phyloP scores from a whole-genome alignment of 2,329 filamentous ascomycete genomes.

The Monosporascus sp. region DNA sequence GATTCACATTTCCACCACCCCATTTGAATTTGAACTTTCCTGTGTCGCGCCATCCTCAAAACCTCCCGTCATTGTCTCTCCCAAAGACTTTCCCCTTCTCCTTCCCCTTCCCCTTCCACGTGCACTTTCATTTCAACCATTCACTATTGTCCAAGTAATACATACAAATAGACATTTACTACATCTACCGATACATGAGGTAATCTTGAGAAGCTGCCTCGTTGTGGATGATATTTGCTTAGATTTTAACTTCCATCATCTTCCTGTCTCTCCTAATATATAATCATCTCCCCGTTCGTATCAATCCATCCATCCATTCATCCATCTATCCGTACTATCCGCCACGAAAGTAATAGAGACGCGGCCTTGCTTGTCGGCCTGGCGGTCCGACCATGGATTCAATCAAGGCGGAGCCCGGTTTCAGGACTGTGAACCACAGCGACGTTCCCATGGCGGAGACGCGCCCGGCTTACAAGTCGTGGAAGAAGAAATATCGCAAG shows the following conservation, averaged over 20 bases:
- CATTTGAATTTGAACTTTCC: no score
- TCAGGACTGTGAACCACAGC: conserved; percentile 28
- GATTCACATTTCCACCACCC: no score
- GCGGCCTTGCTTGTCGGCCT: neutral
- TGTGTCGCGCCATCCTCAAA: no score
- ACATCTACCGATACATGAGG: no score
- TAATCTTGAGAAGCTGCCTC: no score
- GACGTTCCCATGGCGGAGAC: conserved; percentile 33
- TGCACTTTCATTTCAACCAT: no score
- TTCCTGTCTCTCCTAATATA: neutral
- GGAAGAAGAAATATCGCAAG: conserved; percentile 94
- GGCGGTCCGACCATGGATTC: conserved; percentile 18
- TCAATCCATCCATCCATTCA: neutral
- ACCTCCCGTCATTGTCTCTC: no score
- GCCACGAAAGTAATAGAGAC: neutral
- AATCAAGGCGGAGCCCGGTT: conserved; percentile 23
- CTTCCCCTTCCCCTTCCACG: no score
- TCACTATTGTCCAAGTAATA: no score
- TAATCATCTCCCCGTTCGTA: neutral
- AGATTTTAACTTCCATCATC: neutral
- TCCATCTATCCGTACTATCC: neutral
- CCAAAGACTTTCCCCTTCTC: no score
- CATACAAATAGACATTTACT: neutral
- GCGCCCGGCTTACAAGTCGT: conserved; percentile 58
- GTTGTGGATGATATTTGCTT: neutral